A percentile compares a stretch with the other conserved stretches of the same genome.
Conservation (phyloP, 1,284 basidiomycete genomes). For the Blastosporella zonata region DNA sequence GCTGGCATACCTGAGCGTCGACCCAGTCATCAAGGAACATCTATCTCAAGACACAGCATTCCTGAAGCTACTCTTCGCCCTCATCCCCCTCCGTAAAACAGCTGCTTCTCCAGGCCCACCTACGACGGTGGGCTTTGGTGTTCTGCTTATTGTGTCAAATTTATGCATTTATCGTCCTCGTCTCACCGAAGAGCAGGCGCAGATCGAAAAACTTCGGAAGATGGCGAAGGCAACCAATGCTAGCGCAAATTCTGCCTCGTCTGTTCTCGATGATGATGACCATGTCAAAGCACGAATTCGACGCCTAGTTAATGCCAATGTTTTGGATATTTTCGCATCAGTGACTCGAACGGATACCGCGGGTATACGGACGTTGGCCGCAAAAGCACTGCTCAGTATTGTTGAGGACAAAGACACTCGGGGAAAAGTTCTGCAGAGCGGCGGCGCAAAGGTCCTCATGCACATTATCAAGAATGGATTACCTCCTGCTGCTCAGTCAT, state of each 20-base stretch:
- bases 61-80: constrained; percentile 58
- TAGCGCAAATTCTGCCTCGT: constrained; percentile 23
- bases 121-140: constrained; percentile 68
- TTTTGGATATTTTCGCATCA: constrained; percentile 59
- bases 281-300: constrained; percentile 61
- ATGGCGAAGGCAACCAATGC: constrained; percentile 60
- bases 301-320: constrained; percentile 57
- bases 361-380: constrained; percentile 48
- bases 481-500: constrained; percentile 25
- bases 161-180: constrained; percentile 67
- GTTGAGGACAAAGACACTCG: constrained; percentile 77
- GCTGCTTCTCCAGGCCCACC: constrained; percentile 28
- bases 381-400: constrained; percentile 66
- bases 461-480: constrained; percentile 53
- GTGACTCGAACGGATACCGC: constrained; percentile 57
- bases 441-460: constrained; percentile 74
- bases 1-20: constrained; percentile 75
- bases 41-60: constrained; percentile 57
- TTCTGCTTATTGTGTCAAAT: constrained; percentile 73
- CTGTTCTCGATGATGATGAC: constrained; percentile 55
- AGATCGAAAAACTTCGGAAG: constrained; percentile 71
- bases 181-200: constrained; percentile 75
- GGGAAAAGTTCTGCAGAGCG: constrained; percentile 78
- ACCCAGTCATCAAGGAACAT: constrained; percentile 62
- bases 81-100: constrained; percentile 51